Base-by-base conservation (phyloP, 2,329 filamentous ascomycete species). In the Eutypella sp. region DNA sequence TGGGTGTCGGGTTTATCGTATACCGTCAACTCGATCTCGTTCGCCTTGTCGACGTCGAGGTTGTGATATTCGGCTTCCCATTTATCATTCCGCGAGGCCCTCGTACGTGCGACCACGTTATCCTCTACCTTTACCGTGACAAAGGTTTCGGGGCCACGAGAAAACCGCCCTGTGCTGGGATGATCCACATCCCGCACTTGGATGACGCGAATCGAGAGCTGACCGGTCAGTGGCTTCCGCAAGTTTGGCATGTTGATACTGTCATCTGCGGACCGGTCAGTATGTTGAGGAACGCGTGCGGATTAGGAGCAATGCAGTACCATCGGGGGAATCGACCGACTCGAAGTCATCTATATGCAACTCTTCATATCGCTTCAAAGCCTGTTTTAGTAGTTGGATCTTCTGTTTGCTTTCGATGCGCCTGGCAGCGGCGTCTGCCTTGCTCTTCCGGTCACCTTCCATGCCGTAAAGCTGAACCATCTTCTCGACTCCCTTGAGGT, bases 381-480 rank as follows among this genome's bases (percentile, higher is more conserved):
- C 91, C 71, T 97, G 91, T 71, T 95, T 96, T 54, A 99, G 74
- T 52, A 99, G 78, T 59, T 96, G 84, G 41, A 99, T 96, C 73
- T 99, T 99, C 68, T 97, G 92, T 66, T 91, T 96, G 71, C 92
- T 97, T 71, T 99, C 93, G 50, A 95, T 85, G 47, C 87, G 81
- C 61, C 89, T 83, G 41, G 85, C 88, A 58, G 95, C 90, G 36
- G 93, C 93, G 67, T 99, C 93, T 47, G 87, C 84, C 65, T 87
- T 89, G 71, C 92, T 97, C 75, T 96, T 96, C 57, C 91, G 84
- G 64, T 99, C 93, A 24, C 93, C 92, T 67, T 97, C 93, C 79
- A 97, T 93, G 64, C 93, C 85, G 64, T 99, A 99, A 29, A 99
- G 76, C 65, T 93, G 89, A 40, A 96, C 89, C 93, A 99, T 97